phyloP scores from a whole-genome alignment of 352 stramenopile species.

The Pythium scleroteichum region DNA sequence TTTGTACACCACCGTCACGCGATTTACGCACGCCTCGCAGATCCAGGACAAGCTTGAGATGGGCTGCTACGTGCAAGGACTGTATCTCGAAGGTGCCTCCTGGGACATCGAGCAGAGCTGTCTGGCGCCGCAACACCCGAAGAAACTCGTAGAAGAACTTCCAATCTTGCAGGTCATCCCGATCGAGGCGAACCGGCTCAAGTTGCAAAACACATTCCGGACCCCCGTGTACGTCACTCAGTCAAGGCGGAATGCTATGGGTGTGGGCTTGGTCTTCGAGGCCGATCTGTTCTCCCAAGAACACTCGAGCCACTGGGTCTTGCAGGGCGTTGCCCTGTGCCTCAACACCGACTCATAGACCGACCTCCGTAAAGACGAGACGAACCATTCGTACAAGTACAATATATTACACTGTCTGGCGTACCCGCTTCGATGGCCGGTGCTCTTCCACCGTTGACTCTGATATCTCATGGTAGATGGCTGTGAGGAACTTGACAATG shows the following conservation, averaged over 20 bases:
- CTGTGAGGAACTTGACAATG: not conserved
- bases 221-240: constrained; percentile 97
- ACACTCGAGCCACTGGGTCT: constrained; percentile 92
- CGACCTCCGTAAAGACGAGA: not conserved
- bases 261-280: constrained; percentile 94
- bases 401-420: constrained; percentile 2
- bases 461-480: not conserved
- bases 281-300: constrained; percentile 91
- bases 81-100: constrained; percentile 94
- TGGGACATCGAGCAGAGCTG: constrained; percentile 86
- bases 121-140: constrained; percentile 89
- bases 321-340: constrained; percentile 92
- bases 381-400: not conserved
- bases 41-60: constrained; percentile 69
- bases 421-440: not conserved
- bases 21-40: constrained; percentile 64
- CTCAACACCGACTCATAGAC: constrained; percentile 91
- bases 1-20: constrained; percentile 93
- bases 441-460: not conserved
- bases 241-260: constrained; percentile 93
- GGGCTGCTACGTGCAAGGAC: constrained; percentile 90
- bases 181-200: constrained; percentile 94
- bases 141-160: constrained; percentile 94
- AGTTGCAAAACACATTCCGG: constrained; percentile 94
- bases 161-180: constrained; percentile 95